phyloP scores from a whole-genome alignment of 2,329 filamentous ascomycete genomes.

The Monosporascus sp. region DNA sequence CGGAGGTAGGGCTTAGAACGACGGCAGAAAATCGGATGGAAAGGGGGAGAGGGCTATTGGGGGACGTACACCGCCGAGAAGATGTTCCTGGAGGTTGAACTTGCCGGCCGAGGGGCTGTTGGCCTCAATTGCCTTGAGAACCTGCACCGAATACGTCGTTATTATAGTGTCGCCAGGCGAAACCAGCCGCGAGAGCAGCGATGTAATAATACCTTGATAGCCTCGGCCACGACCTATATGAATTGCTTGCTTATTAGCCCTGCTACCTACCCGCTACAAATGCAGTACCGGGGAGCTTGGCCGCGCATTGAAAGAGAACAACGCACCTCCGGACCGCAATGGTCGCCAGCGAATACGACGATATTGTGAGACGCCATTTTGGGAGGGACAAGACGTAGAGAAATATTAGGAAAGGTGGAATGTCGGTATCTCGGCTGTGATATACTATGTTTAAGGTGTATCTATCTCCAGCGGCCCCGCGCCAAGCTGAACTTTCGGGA shows the following conservation, averaged over 20 bases:
- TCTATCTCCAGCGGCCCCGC: background rate
- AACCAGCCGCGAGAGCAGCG: background rate
- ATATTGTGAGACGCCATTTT: conserved; percentile 70
- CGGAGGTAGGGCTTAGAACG: too few relatives aligned
- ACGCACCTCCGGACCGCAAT: conserved; percentile 78
- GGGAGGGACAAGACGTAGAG: too few relatives aligned
- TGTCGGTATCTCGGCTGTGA: background rate
- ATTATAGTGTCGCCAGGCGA: background rate
- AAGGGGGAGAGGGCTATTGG: background rate
- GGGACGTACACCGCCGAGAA: conserved; percentile 67
- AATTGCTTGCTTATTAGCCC: background rate
- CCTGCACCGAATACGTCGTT: conserved; percentile 38
- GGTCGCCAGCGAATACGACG: conserved; percentile 78
- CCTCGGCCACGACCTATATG: conserved; percentile 69
- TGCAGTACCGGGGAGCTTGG: background rate
- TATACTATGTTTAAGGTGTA: background rate
- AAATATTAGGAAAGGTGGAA: background rate
- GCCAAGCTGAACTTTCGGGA: background rate
- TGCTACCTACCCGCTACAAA: background rate
- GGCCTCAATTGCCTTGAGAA: conserved; percentile 75
- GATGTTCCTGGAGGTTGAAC: conserved; percentile 87
- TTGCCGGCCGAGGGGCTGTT: conserved; percentile 62
- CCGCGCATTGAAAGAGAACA: background rate
- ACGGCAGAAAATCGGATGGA: background rate
- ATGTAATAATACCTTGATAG: conserved; percentile 62